Conservation (phyloP, 495 filamentous ascomycete genomes). For the Penicillium macrosclerotiorum region DNA sequence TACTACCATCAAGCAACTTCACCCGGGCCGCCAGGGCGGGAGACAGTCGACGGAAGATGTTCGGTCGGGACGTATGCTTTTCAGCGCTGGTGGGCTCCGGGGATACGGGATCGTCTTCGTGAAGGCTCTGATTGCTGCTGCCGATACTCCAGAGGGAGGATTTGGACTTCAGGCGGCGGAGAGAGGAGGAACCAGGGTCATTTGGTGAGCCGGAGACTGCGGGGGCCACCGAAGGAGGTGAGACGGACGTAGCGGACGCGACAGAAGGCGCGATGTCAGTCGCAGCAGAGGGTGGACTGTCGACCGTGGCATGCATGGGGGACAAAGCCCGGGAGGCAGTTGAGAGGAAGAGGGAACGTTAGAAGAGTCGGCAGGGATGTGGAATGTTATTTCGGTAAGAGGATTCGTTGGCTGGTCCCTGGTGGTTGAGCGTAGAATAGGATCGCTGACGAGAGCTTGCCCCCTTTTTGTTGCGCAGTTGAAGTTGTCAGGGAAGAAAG, state of each 20-base stretch:
- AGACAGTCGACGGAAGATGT: slow-evolving; percentile 50
- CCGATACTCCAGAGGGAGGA: slow-evolving; percentile 42
- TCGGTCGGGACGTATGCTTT: slow-evolving; percentile 30
- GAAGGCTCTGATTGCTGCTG: slow-evolving; percentile 28
- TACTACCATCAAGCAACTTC: slow-evolving; percentile 65
- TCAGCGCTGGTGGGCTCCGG: slow-evolving; percentile 23
- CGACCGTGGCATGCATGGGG: slow-evolving; percentile 45
- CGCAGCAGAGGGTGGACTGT: slow-evolving; percentile 31
- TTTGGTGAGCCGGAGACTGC: slow-evolving; percentile 31
- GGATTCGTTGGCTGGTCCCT: too few species aligned
- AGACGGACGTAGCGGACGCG: slow-evolving; percentile 29
- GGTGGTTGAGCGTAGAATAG: too few species aligned
- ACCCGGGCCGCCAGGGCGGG: slow-evolving; percentile 76
- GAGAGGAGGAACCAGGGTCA: slow-evolving; percentile 28
- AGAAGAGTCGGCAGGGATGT: slow-evolving; percentile 27
- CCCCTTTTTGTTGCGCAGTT: slow-evolving; percentile 4
- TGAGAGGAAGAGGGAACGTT: slow-evolving; percentile 10
- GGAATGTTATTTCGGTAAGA: slow-evolving; percentile 30
- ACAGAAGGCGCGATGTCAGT: slow-evolving; percentile 27
- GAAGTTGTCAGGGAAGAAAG: slow-evolving; percentile 1
- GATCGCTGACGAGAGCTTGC: background rate
- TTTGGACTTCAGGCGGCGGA: slow-evolving; percentile 43
- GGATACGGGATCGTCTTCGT: slow-evolving; percentile 30
- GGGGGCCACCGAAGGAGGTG: slow-evolving; percentile 33
- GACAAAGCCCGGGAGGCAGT: slow-evolving; percentile 22